Base-by-base conservation (phyloP, 2,329 filamentous ascomycete species). In the Pseudogymnoascus sp. region DNA sequence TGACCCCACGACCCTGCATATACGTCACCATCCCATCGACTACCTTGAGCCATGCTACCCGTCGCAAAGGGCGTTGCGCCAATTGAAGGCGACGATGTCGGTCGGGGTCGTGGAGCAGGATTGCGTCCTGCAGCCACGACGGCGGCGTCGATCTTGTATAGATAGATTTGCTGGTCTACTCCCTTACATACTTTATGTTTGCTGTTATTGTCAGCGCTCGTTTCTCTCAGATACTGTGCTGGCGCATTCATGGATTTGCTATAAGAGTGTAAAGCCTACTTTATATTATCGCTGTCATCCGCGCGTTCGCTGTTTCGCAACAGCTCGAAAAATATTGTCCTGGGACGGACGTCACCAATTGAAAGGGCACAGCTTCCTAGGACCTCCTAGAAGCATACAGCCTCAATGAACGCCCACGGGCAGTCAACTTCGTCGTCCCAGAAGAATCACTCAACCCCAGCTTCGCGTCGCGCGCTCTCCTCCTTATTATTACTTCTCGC, bases 121-220 rank as follows among this genome's bases (percentile, higher is more conserved):
- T 56, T 34, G 28, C 14, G 49, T 14, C 49, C 49, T 16, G 5
- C 49, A 7, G 16, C 36, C 49, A 56, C 5, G 8, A 11, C 9
- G 28, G 25, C 28, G 49, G 25, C 28, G 49, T 56, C 49, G 49
- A 56, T 56, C 49, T 21, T 56, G 21, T 56, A 56, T 56, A 56
- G 8, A 34, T 56, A 56, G 28, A 56, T 36, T 56, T 56, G 16
- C 16, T 16, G 16, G n/a, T 36, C 49, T 34, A 8, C 49, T 56
- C 49, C 49, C 49, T 56, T 56, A 56, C 49, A 21, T 34, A 56
- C 49, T 56, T 56, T 21, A 56, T 36, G 11, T 34, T 56, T 56
- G 49, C 5, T 56, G 49, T 36, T 25, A 16, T n/a, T 36, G 49
- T 34, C 28, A 16, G 21, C 9, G n/a, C 28, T 56, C 11, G 72